A percentile compares a stretch with the other conserved stretches of the same genome.
Evolutionary conservation across 805 yeast genomes (phyloP).

Genomic region (Candida oleophila): DNA sequence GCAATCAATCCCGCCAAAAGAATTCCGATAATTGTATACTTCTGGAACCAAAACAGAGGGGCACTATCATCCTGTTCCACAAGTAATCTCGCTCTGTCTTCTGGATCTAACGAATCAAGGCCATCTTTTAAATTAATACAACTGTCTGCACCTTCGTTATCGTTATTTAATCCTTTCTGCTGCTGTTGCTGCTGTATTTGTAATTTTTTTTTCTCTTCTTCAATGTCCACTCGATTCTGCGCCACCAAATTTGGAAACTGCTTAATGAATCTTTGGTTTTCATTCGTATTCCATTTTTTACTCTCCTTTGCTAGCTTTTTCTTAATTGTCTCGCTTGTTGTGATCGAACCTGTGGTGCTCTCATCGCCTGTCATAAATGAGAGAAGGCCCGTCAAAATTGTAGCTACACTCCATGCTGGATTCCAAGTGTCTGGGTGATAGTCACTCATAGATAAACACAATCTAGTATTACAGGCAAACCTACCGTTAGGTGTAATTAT

Average conservation of each 20-base stretch:
- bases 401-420: slow-evolving; percentile 93
- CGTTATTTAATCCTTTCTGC: slow-evolving; percentile 2
- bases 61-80: slow-evolving; percentile 17
- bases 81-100: slow-evolving; percentile 55
- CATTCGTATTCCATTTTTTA: slow-evolving; percentile 54
- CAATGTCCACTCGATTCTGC: slow-evolving; percentile 36
- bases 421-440: slow-evolving; percentile 95
- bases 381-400: slow-evolving; percentile 81
- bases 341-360: slow-evolving; percentile 78
- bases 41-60: slow-evolving; percentile 8
- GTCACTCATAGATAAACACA: slow-evolving; percentile 91
- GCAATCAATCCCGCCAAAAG: slow-evolving; percentile 32
- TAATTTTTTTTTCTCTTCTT: slow-evolving; percentile 16
- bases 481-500: slow-evolving; percentile 91
- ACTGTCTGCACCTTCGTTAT: slow-evolving; percentile 11
- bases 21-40: slow-evolving; percentile 27
- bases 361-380: slow-evolving; percentile 93
- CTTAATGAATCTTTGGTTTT: slow-evolving; percentile 55
- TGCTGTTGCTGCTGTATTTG: slow-evolving; percentile 1
- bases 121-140: slow-evolving; percentile 25
- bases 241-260: slow-evolving; percentile 71
- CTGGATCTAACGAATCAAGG: slow-evolving; percentile 55
- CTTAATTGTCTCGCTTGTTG: slow-evolving; percentile 59
- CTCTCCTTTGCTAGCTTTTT: slow-evolving; percentile 57
- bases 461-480: slow-evolving; percentile 73